Evolutionary conservation across 2,329 filamentous ascomycete genomes (phyloP).

Genomic region (Fusarium nelsonii): DNA sequence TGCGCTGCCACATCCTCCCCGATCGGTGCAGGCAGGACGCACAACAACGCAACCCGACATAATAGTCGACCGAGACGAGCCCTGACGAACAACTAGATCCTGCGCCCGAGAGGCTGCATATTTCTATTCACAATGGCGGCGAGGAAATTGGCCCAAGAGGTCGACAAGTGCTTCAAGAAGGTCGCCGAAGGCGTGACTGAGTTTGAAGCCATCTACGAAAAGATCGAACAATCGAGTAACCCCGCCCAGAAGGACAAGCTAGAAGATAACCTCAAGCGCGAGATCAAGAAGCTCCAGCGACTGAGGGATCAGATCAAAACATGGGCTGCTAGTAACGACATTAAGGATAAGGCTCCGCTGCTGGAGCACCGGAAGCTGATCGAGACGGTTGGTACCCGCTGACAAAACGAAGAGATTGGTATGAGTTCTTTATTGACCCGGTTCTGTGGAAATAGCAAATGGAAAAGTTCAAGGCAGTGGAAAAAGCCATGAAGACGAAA

Average conservation of each 20-base stretch:
- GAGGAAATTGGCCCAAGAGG: constrained; percentile 96
- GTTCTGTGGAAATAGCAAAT: constrained; percentile 76
- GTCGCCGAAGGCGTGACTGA: constrained; percentile 91
- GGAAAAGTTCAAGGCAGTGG: constrained; percentile 99
- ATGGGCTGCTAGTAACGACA: constrained; percentile 98
- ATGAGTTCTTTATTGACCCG: constrained; percentile 36
- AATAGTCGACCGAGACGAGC: constrained; percentile 15
- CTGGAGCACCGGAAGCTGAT: constrained; percentile 95
- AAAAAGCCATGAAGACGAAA: constrained; percentile 99
- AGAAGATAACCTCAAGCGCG: constrained; percentile 97
- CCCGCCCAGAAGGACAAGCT: constrained; percentile 97
- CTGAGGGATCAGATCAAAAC: constrained; percentile 99
- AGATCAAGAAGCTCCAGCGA: constrained; percentile 99
- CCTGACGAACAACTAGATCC: constrained; percentile 17
- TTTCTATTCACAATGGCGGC: constrained; percentile 78
- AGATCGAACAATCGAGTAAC: constrained; percentile 94
- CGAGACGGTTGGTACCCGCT: constrained; percentile 80
- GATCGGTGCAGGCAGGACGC: constrained; percentile 28
- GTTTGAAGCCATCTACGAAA: constrained; percentile 97
- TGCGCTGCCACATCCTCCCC: constrained; percentile 25
- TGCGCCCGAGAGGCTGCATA: constrained; percentile 37
- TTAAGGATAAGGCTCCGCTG: constrained; percentile 98
- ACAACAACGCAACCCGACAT: constrained; percentile 25
- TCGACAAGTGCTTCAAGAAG: constrained; percentile 99
- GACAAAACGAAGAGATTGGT: constrained; percentile 16